Conservation (phyloP, 116 monocot genomes). For the Trichopus zeylanicus region DNA sequence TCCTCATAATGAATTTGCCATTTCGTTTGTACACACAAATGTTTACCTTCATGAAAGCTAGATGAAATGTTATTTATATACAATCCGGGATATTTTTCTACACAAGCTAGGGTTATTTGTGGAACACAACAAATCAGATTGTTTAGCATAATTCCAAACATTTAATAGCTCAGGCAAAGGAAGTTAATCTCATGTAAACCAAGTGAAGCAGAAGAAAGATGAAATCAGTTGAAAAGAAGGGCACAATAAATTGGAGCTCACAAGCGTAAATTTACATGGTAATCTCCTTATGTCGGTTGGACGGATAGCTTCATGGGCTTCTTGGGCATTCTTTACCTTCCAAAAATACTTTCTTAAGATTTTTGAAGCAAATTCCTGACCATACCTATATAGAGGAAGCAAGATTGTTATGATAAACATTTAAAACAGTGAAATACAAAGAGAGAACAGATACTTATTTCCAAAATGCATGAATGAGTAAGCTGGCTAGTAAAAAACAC, state of each 20-base stretch:
- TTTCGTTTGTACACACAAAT: no score
- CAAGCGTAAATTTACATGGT: constrained; percentile 58
- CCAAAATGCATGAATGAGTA: not conserved
- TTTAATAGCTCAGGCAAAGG: no score
- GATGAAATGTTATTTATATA: no score
- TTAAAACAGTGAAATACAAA: not conserved
- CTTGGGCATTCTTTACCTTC: constrained; percentile 99
- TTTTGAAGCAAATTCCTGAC: constrained; percentile 61
- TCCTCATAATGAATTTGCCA: no score
- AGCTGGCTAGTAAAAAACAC: no score
- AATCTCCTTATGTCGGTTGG: constrained; percentile 86
- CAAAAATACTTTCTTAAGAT: constrained; percentile 49
- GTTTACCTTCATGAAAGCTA: no score
- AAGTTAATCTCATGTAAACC: no score
- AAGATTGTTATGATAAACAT: not conserved
- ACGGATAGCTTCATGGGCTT: constrained; percentile 98
- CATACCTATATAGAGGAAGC: constrained; percentile 48
- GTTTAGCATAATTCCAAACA: no score
- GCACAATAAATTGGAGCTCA: not conserved
- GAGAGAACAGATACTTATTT: not conserved
- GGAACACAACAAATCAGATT: no score
- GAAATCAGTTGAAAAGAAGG: not conserved
- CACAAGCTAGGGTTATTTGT: no score
- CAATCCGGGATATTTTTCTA: no score
- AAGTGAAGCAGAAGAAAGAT: no score